These are phyloP conservation scores for Rosa lucieae DNA, from an alignment of 306 rosid species.

Conservation along the genomic window DNA sequence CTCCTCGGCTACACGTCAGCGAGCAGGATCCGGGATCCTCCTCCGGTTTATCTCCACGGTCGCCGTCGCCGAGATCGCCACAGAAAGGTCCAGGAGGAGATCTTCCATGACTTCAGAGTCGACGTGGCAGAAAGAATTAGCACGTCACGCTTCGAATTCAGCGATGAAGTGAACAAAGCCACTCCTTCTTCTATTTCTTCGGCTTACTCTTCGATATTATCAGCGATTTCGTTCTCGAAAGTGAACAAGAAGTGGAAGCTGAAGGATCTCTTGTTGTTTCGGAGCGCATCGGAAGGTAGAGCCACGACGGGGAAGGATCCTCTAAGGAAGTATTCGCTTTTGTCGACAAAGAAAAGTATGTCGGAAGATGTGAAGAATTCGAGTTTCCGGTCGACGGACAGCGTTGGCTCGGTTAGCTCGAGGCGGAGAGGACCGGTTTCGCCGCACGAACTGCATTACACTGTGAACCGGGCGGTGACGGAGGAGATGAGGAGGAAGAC, in stretches of 20 bases:
- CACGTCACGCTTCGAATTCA: too few relatives aligned
- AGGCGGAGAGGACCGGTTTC: slow-evolving; percentile 68
- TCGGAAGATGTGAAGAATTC: slow-evolving; percentile 53
- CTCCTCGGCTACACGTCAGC: too few relatives aligned
- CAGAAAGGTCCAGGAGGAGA: too few relatives aligned
- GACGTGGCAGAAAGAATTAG: too few relatives aligned
- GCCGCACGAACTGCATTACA: slow-evolving; percentile 86
- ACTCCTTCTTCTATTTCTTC: slow-evolving; percentile 25
- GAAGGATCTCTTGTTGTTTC: slow-evolving; percentile 66
- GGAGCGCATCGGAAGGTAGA: slow-evolving; percentile 90
- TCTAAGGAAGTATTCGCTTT: slow-evolving; percentile 37
- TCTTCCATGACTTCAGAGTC: too few relatives aligned
- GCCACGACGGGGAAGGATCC: slow-evolving; percentile 55
- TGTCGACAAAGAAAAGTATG: slow-evolving; percentile 47
- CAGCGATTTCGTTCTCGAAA: slow-evolving; percentile 62
- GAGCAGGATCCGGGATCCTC: too few relatives aligned
- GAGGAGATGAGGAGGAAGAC: slow-evolving; percentile 90
- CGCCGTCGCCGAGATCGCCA: too few relatives aligned
- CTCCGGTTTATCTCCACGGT: too few relatives aligned
- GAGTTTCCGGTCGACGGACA: slow-evolving; percentile 78
- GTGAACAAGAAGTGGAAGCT: slow-evolving; percentile 71
- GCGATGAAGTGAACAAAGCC: too few relatives aligned
- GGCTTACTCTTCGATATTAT: slow-evolving; percentile 45
- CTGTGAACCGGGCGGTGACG: slow-evolving; percentile 81
- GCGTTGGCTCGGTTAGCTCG: slow-evolving; percentile 58